Base-by-base conservation (phyloP, 140 eudicot genomes). In the Stevia rebaudiana region DNA sequence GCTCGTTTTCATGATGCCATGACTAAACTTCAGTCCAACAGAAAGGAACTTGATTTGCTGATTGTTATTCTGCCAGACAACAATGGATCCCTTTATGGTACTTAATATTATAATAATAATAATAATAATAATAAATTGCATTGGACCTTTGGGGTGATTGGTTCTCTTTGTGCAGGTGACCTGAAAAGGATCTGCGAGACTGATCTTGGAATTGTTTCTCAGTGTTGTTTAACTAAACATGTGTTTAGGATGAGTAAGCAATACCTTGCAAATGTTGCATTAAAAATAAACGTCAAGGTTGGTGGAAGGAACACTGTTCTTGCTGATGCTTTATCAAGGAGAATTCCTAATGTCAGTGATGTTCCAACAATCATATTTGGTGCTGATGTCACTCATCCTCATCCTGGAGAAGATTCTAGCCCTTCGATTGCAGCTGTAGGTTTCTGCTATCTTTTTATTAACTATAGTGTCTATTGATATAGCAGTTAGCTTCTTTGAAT, bases 161-260 rank as follows among this genome's bases (percentile, higher is more conserved):
- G 3, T 63, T 51, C 6, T 40, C 23, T 47, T 57, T 57, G 24
- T 15, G 54, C 79, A 91, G 98, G 98, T 75, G 91, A 91, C 30
- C 60, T 91, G 73, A 91, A 91, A 57, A 76, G 98, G 61, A 91
- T 91, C 16, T 92, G 98, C 53, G 98, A 92, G 80, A 92, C 98
- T 3, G 95, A 92, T 70, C 96, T 92, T 47, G 98, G 96, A 2
- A 81, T 92, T 71, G 96, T 92, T 59, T 87, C 98, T 18, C 98
- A 92, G 63, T 92, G 98, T 68, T 92, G 98, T 63, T 63, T 92
- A 74, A 81, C 94, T 19, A 92, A 88, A 66, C 92, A 92, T 52
- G 96, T 92, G 12, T 92, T 81, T 28, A 85, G 72, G 80, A 79
- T 77, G 92, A 83, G 87, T 72, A 88, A 81, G 57, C 96, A 92